Base-by-base conservation (phyloP, 805 yeast species). In the Suhomyces emberorum region DNA sequence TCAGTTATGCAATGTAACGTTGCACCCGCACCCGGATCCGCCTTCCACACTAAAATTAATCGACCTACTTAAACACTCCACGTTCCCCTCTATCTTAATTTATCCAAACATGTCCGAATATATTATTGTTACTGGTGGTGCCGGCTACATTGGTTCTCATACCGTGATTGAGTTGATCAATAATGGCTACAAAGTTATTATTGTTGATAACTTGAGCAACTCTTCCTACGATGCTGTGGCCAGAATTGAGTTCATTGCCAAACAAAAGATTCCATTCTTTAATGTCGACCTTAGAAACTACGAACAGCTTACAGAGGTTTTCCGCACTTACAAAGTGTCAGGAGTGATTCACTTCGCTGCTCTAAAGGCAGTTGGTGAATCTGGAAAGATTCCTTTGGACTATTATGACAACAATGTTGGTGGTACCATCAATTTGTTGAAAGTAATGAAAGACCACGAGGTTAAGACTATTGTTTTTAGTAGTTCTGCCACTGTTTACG, bases 71-170 rank as follows among this genome's bases (percentile, higher is more conserved):
- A n/a, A 7, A 24, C 30, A 28, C 20, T 28, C n/a, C n/a, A n/a
- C n/a, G n/a, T n/a, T n/a, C n/a, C n/a, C n/a, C n/a, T n/a, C n/a
- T n/a, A n/a, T n/a, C n/a, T n/a, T n/a, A n/a, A n/a, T n/a, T n/a
- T n/a, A n/a, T n/a, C n/a, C n/a, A n/a, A n/a, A n/a, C 23, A 40
- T 40, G 43, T 27, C 40, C 6, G 48, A 42, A 32, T 67, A 66
- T 54, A 77, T 81, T 30, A 65, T 83, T 36, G 89, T 85, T 19
- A 83, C 93, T 15, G 95, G 95, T 30, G 95, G 95, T 32, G 86
- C 91, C 18, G 93, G 95, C 15, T 85, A 85, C 61, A 83, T 86
- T 51, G 95, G 93, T 17, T 81, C 91, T 7, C 93, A 85, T 55
- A 81, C 91, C 1, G 85, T 74, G 12, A 76, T 79, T 32, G 83